A percentile compares a stretch with the other conserved stretches of the same genome.
phyloP scores from a whole-genome alignment of 148 eudicot genomes.

The Rhododendron ferrugineum region DNA sequence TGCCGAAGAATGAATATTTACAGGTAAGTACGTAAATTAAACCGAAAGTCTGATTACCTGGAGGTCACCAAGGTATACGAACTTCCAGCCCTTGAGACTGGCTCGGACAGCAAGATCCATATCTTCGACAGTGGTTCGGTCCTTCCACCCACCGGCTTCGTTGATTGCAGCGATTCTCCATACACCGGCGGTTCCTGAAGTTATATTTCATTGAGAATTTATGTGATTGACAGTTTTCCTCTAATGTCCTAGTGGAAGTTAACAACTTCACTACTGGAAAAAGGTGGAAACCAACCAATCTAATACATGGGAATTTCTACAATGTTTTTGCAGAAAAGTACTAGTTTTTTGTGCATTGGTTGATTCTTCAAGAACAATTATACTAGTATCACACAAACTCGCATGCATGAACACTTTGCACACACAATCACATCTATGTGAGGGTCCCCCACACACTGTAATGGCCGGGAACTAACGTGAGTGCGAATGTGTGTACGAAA shows the following conservation, averaged over 20 bases:
- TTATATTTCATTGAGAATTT: background rate
- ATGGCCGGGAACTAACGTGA: too few relatives aligned
- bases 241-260: background rate
- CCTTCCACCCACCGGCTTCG: conserved; percentile 87
- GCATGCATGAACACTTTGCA: too few relatives aligned
- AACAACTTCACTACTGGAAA: background rate
- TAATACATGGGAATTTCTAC: background rate
- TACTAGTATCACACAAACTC: too few relatives aligned
- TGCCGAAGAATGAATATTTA: background rate
- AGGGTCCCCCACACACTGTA: too few relatives aligned
- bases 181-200: conserved; percentile 69
- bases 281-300: background rate
- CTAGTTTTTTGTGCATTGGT: background rate
- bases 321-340: background rate
- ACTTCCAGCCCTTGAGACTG: conserved; percentile 80
- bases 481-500: background rate
- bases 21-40: background rate
- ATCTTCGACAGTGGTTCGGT: conserved; percentile 75
- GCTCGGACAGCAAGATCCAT: conserved; percentile 87
- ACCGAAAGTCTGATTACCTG: background rate
- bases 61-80: conserved; percentile 45
- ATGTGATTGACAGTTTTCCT: background rate
- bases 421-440: background rate
- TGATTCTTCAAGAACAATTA: too few relatives aligned
- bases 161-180: conserved; percentile 76